Base-by-base conservation (phyloP, 78 protist species). In the Cavenderia fasciculata region DNA sequence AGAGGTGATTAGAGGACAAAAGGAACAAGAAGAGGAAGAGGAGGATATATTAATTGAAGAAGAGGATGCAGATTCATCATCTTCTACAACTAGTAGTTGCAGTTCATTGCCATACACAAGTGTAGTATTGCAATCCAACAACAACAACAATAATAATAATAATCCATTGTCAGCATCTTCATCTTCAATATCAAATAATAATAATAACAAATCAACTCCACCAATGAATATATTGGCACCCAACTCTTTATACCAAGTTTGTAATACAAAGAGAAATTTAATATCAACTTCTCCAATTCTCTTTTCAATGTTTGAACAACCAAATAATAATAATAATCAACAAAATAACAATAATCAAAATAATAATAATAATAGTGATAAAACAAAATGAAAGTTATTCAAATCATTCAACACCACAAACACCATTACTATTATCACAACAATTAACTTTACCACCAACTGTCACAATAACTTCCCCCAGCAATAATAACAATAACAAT, bases 221-320 rank as follows among this genome's bases (percentile, higher is more conserved):
- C 33, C 47, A 63, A 63, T 38, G 72, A 63, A 6, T 63, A 63
- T 63, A n/a, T n/a, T n/a, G n/a, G n/a, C n/a, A n/a, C n/a, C n/a
- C n/a, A n/a, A n/a, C n/a, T n/a, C n/a, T n/a, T n/a, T n/a, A n/a
- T n/a, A n/a, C n/a, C 72, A 63, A 12, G n/a, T 63, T 21, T 63
- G 72, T 8, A 33, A 63, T 63, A 63, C 72, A 16, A 57, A 52
- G 31, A 21, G 10, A 21, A 52, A 19, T 23, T 21, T 27, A 25
- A 63, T 38, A 38, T 40, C 72, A 8, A 36, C 72, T 2, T 63
- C 72, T 38, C 72, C 72, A 5, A 63, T 47, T 27, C 25, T 63
- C 2, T 18, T 63, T 2, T 63, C 72, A 4, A 40, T 63, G 14
- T 63, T 63, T 34, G 47, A 16, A 2, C 72, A 33, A 38, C 47